phyloP scores from a whole-genome alignment of 1,284 basidiomycete genomes.

The Ganoderma multipileum region DNA sequence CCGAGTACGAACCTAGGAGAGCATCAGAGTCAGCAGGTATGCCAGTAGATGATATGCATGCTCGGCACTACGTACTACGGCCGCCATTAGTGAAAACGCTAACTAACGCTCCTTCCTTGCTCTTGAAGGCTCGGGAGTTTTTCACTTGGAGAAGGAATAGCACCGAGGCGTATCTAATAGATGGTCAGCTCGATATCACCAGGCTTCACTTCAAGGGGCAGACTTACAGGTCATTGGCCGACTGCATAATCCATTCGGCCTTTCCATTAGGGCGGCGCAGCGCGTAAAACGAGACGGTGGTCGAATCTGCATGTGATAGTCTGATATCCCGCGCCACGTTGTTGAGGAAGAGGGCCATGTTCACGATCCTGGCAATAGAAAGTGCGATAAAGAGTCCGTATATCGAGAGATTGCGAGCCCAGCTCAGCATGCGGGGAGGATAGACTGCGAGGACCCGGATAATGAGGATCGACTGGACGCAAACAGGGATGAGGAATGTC shows the following conservation, averaged over 20 bases:
- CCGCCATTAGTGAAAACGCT: too few species aligned
- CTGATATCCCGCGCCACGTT: too few species aligned
- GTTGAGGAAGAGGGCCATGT: not conserved
- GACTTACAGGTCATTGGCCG: conserved; percentile 36
- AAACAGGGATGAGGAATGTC: conserved; percentile 13
- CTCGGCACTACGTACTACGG: not conserved
- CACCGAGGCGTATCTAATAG: not conserved
- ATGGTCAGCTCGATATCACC: too few species aligned
- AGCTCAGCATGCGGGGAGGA: conserved; percentile 16
- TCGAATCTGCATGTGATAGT: not conserved
- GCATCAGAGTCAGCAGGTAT: conserved; percentile 5
- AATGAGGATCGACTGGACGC: conserved; percentile 33
- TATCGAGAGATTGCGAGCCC: not conserved
- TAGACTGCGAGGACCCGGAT: conserved; percentile 35
- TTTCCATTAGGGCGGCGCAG: conserved; percentile 12
- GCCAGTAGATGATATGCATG: too few species aligned
- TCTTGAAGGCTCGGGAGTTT: too few species aligned
- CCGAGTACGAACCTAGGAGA: conserved; percentile 1
- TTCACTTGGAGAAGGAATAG: not conserved
- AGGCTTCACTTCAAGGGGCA: too few species aligned
- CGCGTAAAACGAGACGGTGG: not conserved
- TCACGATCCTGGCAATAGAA: not conserved
- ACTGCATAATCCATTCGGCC: conserved; percentile 38
- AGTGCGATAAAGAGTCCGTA: not conserved
- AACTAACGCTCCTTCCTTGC: too few species aligned